A percentile compares a stretch with the other conserved stretches of the same genome.
These are phyloP conservation scores for Trichoderma sp. DNA, from an alignment of 2,329 filamentous ascomycete genomes.

Conservation along the genomic window DNA sequence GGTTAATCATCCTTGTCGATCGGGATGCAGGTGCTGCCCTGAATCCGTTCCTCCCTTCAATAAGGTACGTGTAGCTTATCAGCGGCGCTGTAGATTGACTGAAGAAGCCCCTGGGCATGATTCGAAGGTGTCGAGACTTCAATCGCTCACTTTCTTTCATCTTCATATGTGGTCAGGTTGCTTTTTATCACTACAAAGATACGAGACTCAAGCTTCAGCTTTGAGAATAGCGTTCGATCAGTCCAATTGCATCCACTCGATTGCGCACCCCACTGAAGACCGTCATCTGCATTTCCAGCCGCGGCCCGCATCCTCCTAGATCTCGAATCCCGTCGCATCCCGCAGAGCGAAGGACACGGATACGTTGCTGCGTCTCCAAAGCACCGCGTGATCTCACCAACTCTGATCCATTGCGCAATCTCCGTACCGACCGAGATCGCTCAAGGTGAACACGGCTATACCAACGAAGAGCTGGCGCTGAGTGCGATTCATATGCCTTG, in stretches of 20 bases:
- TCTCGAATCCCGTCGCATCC: neutral
- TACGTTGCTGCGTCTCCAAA: neutral
- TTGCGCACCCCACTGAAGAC: neutral
- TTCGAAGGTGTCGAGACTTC: neutral
- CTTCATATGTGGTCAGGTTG: slow-evolving; percentile 1
- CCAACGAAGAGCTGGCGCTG: neutral
- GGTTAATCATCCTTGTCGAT: neutral
- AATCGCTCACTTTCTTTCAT: neutral
- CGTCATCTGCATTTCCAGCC: neutral
- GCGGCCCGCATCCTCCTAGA: neutral
- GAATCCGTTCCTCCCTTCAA: neutral
- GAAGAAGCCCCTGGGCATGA: neutral
- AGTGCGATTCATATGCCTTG: neutral
- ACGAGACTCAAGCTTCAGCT: neutral
- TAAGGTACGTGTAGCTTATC: neutral
- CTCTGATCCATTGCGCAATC: neutral
- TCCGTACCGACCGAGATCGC: neutral
- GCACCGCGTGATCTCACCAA: neutral
- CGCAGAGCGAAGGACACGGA: neutral
- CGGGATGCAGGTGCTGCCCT: slow-evolving; percentile 5
- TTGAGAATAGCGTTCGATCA: neutral
- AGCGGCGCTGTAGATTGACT: neutral
- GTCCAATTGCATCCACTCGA: neutral
- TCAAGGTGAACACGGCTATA: neutral
- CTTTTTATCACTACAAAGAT: too few species aligned